phyloP scores from a whole-genome alignment of 768 basidiomycete genomes.

The Boletus vinaceobasis region DNA sequence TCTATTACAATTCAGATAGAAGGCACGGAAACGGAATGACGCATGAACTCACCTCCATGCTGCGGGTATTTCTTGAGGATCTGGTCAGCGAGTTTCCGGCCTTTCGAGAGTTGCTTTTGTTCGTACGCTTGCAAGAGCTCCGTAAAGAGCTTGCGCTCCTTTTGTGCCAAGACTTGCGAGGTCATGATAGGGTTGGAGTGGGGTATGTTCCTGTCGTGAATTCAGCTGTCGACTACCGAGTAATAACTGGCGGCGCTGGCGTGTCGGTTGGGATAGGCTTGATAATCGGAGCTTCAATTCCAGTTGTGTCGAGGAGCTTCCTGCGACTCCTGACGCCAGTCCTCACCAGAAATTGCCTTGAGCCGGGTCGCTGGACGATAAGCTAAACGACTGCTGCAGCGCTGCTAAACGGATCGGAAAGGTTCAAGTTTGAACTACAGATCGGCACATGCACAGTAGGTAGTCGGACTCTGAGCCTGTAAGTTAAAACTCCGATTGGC shows the following conservation, averaged over 20 bases:
- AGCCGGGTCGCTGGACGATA: too few species aligned
- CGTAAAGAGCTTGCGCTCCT: constrained; percentile 83
- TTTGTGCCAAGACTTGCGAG: constrained; percentile 54
- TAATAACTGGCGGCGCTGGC: not conserved
- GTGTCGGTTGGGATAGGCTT: not conserved
- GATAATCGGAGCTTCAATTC: not conserved
- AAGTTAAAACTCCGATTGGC: constrained; percentile 5
- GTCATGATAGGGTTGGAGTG: constrained; percentile 15
- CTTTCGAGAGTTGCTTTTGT: constrained; percentile 82
- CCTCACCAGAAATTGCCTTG: not conserved
- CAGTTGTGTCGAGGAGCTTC: not conserved
- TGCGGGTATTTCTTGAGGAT: constrained; percentile 95
- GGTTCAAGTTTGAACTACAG: too few species aligned
- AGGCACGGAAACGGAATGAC: not conserved
- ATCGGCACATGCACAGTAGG: not conserved
- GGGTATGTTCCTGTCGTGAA: not conserved
- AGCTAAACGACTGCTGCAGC: not conserved
- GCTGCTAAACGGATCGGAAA: not conserved
- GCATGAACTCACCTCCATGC: constrained; percentile 78
- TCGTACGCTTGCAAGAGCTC: constrained; percentile 88
- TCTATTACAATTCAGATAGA: constrained; percentile 46
- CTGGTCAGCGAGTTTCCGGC: constrained; percentile 84
- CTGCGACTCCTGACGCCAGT: not conserved
- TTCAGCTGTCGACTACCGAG: not conserved
- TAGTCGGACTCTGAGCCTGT: constrained; percentile 1